phyloP scores from a whole-genome alignment of 2,329 filamentous ascomycete genomes.

The Stagonosporopsis cucurbitacearum region DNA sequence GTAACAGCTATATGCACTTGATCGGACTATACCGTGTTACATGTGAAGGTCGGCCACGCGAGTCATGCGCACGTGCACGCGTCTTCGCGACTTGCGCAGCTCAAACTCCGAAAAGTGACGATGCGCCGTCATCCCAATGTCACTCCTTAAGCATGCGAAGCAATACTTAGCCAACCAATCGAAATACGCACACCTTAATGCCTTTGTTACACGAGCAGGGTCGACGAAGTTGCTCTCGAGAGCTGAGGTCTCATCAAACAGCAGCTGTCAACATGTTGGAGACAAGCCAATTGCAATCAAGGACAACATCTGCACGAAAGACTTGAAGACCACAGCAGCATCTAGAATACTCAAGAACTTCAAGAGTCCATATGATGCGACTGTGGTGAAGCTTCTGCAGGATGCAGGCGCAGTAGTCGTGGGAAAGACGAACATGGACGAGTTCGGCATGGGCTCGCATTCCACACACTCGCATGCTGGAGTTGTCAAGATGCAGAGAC shows the following conservation, averaged over 20 bases:
- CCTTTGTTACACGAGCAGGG: slow-evolving; percentile 43
- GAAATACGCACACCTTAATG: slow-evolving; percentile 46
- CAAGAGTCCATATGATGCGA: slow-evolving; percentile 80
- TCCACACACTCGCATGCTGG: slow-evolving; percentile 72
- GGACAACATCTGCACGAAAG: slow-evolving; percentile 58
- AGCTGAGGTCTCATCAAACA: slow-evolving; percentile 23
- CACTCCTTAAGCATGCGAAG: slow-evolving; percentile 47
- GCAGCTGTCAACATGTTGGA: slow-evolving; percentile 9
- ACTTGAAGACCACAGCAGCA: slow-evolving; percentile 75
- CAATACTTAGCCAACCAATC: slow-evolving; percentile 44
- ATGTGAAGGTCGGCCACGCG: not conserved
- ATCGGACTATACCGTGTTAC: not conserved
- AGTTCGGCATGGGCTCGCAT: slow-evolving; percentile 94
- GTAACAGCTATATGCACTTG: not conserved
- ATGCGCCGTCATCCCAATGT: slow-evolving; percentile 44
- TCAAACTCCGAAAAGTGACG: slow-evolving; percentile 18
- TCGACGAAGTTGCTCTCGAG: slow-evolving; percentile 31
- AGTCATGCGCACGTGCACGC: slow-evolving; percentile 12
- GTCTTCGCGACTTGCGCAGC: slow-evolving; percentile 12
- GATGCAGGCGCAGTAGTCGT: slow-evolving; percentile 67
- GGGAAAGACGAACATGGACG: slow-evolving; percentile 92
- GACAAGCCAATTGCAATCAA: slow-evolving; percentile 56
- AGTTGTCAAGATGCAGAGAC: slow-evolving; percentile 57
- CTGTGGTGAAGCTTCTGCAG: slow-evolving; percentile 73
- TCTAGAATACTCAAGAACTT: slow-evolving; percentile 74